Base-by-base conservation (phyloP, 768 basidiomycete genomes). In the Termitomyces sp. region DNA sequence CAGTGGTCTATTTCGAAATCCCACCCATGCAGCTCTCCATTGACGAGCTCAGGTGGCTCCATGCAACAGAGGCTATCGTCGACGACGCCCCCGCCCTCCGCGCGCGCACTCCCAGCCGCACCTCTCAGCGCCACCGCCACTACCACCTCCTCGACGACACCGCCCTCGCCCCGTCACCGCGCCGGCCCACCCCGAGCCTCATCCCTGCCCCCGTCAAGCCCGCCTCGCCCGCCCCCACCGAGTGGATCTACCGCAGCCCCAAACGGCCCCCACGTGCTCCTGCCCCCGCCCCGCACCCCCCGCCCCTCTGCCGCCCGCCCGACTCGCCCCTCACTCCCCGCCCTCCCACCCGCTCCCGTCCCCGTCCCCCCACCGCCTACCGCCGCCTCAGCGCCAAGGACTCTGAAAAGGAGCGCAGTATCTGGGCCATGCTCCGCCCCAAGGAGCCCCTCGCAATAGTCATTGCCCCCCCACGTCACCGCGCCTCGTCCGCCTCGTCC, bases 11-110 rank as follows among this genome's bases (percentile, higher is more conserved):
- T n/a, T n/a, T n/a, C n/a, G n/a, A n/a, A n/a, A n/a, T n/a, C n/a
- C n/a, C n/a, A n/a, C n/a, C n/a, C 26, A 56, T 56, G 55, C 39
- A 50, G 48, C 56, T 20, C 53, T 68, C 75, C 55, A 69, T 72
- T 56, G 80, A 80, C 60, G 80, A 80, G 65, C 68, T 80, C 52
- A 69, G 76, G 24, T 82, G 80, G 80, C 70, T 82, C 20, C 72
- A 76, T 48, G 79, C 78, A 27, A 76, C 73, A 42, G 65, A 67
- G 48, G 58, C 57, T 22, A 60, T 58, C 5, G 31, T 59, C 16
- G 59, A 63, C 7, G 41, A 5, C 29, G 24, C 20, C 53, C 41
- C 1, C 0, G 16, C 20, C 13, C 20, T 29, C 24, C 53, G 42
- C 16, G 12, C 14, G 8, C 43, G 43, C 31, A 31, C 42, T 7